Conservation (phyloP, 2,329 filamentous ascomycete species). For the Emmonsia crescens region DNA sequence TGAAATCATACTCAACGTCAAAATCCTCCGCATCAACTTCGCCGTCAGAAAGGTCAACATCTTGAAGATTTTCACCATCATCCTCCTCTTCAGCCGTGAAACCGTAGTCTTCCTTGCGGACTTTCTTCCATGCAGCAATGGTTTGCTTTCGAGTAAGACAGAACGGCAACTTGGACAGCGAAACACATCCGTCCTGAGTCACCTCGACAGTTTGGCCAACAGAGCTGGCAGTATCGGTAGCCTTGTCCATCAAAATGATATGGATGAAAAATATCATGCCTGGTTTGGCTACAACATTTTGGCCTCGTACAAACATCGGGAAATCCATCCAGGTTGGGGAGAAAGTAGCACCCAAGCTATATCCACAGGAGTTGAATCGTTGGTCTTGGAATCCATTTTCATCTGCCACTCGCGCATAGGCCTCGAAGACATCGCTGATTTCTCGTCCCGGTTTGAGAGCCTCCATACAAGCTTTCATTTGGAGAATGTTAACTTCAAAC, state of each 20-base stretch:
- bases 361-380: constrained; percentile 22
- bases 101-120: constrained; percentile 25
- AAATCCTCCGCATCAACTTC: constrained; percentile 24
- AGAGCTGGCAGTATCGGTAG: constrained; percentile 25
- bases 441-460: constrained; percentile 19
- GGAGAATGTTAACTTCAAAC: constrained; percentile 20
- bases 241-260: constrained; percentile 27
- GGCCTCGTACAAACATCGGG: constrained; percentile 15
- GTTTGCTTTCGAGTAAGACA: constrained; percentile 24
- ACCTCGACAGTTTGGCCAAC: constrained; percentile 23
- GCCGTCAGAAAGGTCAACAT: constrained; percentile 25
- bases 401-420: constrained; percentile 22
- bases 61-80: constrained; percentile 24
- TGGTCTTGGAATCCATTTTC: constrained; percentile 24
- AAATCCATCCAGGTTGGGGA: constrained; percentile 17
- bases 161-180: constrained; percentile 25
- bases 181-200: constrained; percentile 21
- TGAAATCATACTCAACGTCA: constrained; percentile 27
- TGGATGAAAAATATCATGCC: constrained; percentile 28
- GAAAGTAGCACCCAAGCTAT: constrained; percentile 22
- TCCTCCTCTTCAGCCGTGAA: constrained; percentile 23
- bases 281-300: constrained; percentile 14
- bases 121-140: constrained; percentile 26
- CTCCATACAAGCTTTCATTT: constrained; percentile 20
- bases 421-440: constrained; percentile 20